Conservation (phyloP, 805 yeast genomes). For the Candida piceae region DNA sequence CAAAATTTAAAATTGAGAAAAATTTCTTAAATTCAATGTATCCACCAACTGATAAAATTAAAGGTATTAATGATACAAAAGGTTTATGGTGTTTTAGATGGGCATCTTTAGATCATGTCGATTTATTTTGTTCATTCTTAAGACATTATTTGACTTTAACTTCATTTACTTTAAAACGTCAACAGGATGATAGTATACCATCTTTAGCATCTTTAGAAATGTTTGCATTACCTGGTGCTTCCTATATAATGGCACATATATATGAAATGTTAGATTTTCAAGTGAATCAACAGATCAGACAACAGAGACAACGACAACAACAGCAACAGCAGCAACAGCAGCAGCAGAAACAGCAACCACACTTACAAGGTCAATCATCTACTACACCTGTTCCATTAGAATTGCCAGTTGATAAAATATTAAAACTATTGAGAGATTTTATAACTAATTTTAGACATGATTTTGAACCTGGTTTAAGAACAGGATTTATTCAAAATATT, state of each 20-base stretch:
- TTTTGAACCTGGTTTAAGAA: constrained; percentile 22
- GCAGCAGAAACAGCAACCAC: background rate
- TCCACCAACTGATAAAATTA: constrained; percentile 34
- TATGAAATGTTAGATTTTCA: constrained; percentile 33
- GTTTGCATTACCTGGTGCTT: constrained; percentile 40
- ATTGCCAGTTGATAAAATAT: constrained; percentile 26
- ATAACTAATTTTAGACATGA: constrained; percentile 26
- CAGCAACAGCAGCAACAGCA: background rate
- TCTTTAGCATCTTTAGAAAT: constrained; percentile 9
- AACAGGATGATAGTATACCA: constrained; percentile 8
- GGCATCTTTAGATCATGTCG: constrained; percentile 48
- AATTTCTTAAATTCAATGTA: constrained; percentile 31
- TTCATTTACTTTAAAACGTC: constrained; percentile 18
- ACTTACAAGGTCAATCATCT: constrained; percentile 5
- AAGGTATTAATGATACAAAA: constrained; percentile 50
- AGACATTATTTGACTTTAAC: constrained; percentile 46
- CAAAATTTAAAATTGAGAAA: constrained; percentile 25
- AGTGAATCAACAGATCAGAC: constrained; percentile 11
- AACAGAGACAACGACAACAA: constrained; percentile 5
- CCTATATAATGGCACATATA: constrained; percentile 40
- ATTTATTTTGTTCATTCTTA: constrained; percentile 55
- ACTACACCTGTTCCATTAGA: constrained; percentile 10
- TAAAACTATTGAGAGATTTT: constrained; percentile 34
- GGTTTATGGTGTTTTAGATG: constrained; percentile 63
- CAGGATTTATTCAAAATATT: constrained; percentile 18